phyloP scores from a whole-genome alignment of 1,139 yeast species.

The Yamadazyma sp. region DNA sequence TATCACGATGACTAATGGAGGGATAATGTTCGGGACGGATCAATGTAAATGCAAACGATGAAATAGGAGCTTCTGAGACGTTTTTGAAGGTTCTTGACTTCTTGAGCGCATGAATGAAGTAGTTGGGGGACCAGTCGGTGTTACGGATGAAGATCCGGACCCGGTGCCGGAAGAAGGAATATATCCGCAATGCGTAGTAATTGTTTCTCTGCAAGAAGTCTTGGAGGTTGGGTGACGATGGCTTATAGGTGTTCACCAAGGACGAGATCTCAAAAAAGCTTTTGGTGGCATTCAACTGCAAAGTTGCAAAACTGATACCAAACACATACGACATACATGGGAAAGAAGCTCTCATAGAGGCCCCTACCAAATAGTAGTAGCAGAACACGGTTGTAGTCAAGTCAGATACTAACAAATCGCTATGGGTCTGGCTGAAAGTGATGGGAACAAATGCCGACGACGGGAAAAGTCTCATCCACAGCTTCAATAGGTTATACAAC shows the following conservation, averaged over 20 bases:
- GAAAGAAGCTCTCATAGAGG: constrained; percentile 26
- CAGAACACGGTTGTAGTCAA: constrained; percentile 23
- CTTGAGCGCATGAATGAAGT: constrained; percentile 11
- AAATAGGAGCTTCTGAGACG: constrained; percentile 25
- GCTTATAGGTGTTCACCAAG: constrained; percentile 6
- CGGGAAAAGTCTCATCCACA: constrained; percentile 26
- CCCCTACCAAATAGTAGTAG: constrained; percentile 26
- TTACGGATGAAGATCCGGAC: constrained; percentile 19
- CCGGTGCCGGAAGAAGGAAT: constrained; percentile 27
- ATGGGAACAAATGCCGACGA: constrained; percentile 20
- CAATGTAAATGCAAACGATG: constrained; percentile 26
- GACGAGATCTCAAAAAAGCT: constrained; percentile 16
- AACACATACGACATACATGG: constrained; percentile 26
- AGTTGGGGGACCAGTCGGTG: constrained; percentile 18
- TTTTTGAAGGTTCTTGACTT: constrained; percentile 18
- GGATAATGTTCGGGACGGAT: constrained; percentile 37
- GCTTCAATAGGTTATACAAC: constrained; percentile 21
- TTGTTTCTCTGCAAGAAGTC: constrained; percentile 26
- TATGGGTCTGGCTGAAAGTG: constrained; percentile 2
- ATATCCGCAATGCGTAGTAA: constrained; percentile 26
- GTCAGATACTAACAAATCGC: constrained; percentile 13
- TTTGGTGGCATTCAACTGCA: constrained; percentile 15
- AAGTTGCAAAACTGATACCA: constrained; percentile 22
- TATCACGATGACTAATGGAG: constrained; percentile 10
- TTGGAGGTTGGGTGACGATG: constrained; percentile 11